phyloP scores from a whole-genome alignment of 257 asterid genomes.

The Handroanthus guayacan region DNA sequence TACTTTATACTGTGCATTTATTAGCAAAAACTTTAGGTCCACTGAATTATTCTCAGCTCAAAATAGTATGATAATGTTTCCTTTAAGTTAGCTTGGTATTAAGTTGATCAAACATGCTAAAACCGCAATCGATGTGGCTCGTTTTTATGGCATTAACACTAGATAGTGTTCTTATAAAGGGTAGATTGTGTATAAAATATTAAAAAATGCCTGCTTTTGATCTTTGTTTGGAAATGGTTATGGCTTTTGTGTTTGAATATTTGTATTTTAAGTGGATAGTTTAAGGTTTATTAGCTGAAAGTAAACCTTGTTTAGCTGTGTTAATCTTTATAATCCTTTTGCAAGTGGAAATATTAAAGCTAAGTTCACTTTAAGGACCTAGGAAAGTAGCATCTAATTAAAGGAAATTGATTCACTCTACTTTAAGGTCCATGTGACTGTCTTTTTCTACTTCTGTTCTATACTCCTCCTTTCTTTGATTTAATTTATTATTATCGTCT shows the following conservation, averaged over 20 bases:
- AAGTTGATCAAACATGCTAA: constrained; percentile 6
- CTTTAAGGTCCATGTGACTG: constrained; percentile 64
- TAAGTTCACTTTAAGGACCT: constrained; percentile 31
- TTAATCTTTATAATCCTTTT: constrained; percentile 33
- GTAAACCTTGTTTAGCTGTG: constrained; percentile 31
- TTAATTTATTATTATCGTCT: constrained; percentile 37
- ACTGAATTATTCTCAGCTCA: constrained; percentile 21
- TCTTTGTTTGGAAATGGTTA: constrained; percentile 19
- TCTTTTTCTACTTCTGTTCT: constrained; percentile 48
- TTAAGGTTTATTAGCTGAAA: constrained; percentile 30
- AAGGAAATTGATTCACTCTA: constrained; percentile 49
- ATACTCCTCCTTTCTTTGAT: constrained; percentile 6
- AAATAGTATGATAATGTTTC: constrained; percentile 17
- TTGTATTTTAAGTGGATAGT: constrained; percentile 6
- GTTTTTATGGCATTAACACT: constrained; percentile 20
- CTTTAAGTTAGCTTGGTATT: constrained; percentile 28
- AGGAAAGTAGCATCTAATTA: constrained; percentile 44
- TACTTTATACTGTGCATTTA: not conserved
- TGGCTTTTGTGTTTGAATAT: constrained; percentile 1
- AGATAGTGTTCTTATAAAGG: constrained; percentile 28
- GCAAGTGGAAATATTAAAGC: constrained; percentile 38
- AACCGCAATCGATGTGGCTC: not conserved
- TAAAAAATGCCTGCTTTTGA: constrained; percentile 28
- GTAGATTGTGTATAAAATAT: constrained; percentile 24
- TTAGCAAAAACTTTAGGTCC: not conserved